A percentile compares a stretch with the other conserved stretches of the same genome.
Conservation (phyloP, 331 rosid genomes). For the Cydonia oblonga region DNA sequence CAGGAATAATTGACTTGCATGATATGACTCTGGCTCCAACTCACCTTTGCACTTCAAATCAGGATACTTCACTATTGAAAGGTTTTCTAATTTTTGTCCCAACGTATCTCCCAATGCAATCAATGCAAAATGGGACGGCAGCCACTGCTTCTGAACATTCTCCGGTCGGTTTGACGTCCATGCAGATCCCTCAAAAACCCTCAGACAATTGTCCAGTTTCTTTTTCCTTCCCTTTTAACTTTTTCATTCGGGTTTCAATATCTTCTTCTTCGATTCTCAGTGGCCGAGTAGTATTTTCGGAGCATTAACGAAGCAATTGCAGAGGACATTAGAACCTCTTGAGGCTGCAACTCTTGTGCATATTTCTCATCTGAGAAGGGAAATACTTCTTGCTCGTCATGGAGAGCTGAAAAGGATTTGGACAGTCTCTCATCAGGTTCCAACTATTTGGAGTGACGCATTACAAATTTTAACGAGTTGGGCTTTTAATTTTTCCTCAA, state of each 20-base stretch:
- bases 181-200: conserved; percentile 40
- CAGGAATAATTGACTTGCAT: conserved; percentile 29
- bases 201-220: conserved; percentile 27
- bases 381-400: conserved; percentile 23
- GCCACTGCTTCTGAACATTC: conserved; percentile 31
- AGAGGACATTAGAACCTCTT: conserved; percentile 37
- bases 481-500: neutral
- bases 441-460: neutral
- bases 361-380: conserved; percentile 42
- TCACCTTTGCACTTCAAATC: conserved; percentile 29
- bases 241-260: neutral
- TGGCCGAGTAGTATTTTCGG: neutral
- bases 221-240: neutral
- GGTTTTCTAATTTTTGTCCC: conserved; percentile 33
- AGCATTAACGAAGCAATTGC: neutral
- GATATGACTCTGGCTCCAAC: conserved; percentile 34
- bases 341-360: conserved; percentile 30
- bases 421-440: neutral
- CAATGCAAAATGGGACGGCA: conserved; percentile 38
- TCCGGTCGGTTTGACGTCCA: conserved; percentile 22
- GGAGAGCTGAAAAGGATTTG: conserved; percentile 18
- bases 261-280: neutral
- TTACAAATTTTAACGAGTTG: neutral
- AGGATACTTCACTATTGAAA: conserved; percentile 23
- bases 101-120: conserved; percentile 29